Evolutionary conservation across 2,329 filamentous ascomycete genomes (phyloP).

Genomic region (Ascochyta lentis): DNA sequence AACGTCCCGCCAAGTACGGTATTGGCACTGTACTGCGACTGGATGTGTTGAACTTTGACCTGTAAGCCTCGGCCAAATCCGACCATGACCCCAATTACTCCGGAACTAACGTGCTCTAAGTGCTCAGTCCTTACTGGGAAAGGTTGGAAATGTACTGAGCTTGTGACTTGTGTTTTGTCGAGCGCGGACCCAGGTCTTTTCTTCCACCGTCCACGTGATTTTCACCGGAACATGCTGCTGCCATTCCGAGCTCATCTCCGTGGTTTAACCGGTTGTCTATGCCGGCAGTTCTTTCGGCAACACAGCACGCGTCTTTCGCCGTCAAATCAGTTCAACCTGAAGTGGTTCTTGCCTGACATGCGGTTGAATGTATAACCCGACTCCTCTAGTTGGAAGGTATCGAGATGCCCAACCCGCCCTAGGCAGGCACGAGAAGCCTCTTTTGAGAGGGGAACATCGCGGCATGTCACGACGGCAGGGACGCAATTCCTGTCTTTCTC

Average conservation of each 20-base stretch:
- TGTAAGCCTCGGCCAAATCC: too few species aligned
- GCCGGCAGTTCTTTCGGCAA: constrained; percentile 10
- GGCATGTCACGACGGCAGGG: constrained; percentile 1
- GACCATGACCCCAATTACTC: too few species aligned
- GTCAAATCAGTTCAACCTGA: background rate
- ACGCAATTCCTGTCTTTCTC: background rate
- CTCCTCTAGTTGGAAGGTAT: background rate
- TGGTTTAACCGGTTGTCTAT: background rate
- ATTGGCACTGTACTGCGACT: too few species aligned
- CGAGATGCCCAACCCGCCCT: background rate
- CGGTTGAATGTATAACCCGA: constrained; percentile 1
- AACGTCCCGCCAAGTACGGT: too few species aligned
- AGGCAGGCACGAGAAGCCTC: constrained; percentile 1
- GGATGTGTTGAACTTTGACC: too few species aligned
- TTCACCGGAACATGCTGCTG: background rate
- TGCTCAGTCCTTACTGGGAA: too few species aligned
- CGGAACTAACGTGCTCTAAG: too few species aligned
- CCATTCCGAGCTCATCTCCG: constrained; percentile 1
- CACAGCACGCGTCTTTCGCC: background rate
- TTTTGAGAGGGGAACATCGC: background rate
- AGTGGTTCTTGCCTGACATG: background rate
- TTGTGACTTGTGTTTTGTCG: too few species aligned
- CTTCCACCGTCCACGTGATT: background rate
- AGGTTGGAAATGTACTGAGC: too few species aligned
- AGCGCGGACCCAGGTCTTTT: constrained; percentile 3